Conservation (phyloP, 2,329 filamentous ascomycete genomes). For the Cladosporium sp. region DNA sequence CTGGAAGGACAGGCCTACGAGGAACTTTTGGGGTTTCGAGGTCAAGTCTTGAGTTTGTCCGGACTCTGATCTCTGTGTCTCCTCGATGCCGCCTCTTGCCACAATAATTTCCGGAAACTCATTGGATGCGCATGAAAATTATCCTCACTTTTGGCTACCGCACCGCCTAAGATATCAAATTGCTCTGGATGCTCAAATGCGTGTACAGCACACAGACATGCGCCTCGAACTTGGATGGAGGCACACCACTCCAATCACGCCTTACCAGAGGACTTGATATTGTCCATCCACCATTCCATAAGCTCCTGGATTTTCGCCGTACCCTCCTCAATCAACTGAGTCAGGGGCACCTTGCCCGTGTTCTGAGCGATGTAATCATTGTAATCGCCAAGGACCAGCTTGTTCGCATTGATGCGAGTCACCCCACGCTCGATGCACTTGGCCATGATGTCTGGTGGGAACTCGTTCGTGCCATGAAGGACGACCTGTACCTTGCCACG, state of each 20-base stretch:
- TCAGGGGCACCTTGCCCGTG: constrained; percentile 55
- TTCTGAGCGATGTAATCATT: constrained; percentile 50
- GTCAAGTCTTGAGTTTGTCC: neutral
- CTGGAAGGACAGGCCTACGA: constrained; percentile 36
- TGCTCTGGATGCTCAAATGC: neutral
- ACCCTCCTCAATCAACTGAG: constrained; percentile 56
- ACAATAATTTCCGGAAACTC: neutral
- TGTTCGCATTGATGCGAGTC: constrained; percentile 62
- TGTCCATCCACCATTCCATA: constrained; percentile 60
- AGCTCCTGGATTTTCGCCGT: constrained; percentile 58
- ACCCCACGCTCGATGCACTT: constrained; percentile 59
- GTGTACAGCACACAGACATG: neutral
- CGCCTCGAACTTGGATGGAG: neutral
- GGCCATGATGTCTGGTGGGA: constrained; percentile 56
- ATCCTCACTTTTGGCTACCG: neutral
- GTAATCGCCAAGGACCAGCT: constrained; percentile 57
- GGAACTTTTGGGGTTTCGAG: constrained; percentile 37
- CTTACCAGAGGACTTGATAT: constrained; percentile 45
- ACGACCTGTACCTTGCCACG: constrained; percentile 55
- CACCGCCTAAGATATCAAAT: neutral
- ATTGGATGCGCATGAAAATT: neutral
- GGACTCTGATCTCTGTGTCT: neutral
- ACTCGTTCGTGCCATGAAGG: constrained; percentile 61
- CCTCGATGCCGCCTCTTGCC: neutral
- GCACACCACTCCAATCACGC: constrained; percentile 23